Conservation (phyloP, 140 eudicot species). For the Stevia rebaudiana region DNA sequence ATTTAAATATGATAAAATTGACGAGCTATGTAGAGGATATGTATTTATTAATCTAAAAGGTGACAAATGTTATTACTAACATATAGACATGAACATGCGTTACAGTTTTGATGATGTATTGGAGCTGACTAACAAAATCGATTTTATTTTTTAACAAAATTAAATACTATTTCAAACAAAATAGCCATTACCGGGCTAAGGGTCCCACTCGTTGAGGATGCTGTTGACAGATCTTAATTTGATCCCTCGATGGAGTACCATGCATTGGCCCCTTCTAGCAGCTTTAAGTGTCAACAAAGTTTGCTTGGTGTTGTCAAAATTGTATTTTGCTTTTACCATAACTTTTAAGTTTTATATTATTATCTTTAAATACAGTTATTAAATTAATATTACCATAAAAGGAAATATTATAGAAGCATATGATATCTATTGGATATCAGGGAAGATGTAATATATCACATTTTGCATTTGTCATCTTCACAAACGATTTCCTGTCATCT, state of each 20-base stretch:
- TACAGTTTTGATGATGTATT: slow-evolving; percentile 7
- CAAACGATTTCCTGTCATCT: background rate
- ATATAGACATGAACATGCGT: slow-evolving; percentile 18
- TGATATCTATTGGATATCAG: background rate
- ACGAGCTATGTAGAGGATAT: background rate
- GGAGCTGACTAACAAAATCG: slow-evolving; percentile 15
- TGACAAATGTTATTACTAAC: slow-evolving; percentile 11
- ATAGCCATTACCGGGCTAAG: slow-evolving; percentile 29
- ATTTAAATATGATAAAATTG: slow-evolving; percentile 4
- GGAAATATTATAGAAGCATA: background rate
- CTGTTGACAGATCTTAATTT: slow-evolving; percentile 24
- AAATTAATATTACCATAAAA: background rate
- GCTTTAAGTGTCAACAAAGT: slow-evolving; percentile 18
- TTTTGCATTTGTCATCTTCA: slow-evolving; percentile 13
- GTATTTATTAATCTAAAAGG: background rate
- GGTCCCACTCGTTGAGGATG: slow-evolving; percentile 23
- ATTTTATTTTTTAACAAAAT: too few relatives aligned
- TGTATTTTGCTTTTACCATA: slow-evolving; percentile 15
- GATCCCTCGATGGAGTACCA: slow-evolving; percentile 23
- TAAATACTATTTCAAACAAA: slow-evolving; percentile 22
- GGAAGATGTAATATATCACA: background rate
- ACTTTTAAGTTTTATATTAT: background rate
- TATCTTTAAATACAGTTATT: background rate
- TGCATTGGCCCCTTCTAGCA: slow-evolving; percentile 22
- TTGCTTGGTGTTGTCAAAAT: slow-evolving; percentile 13